A percentile compares a stretch with the other conserved stretches of the same genome.
Conservation (phyloP, 2,329 filamentous ascomycete genomes). For the Coniochaeta sp. region DNA sequence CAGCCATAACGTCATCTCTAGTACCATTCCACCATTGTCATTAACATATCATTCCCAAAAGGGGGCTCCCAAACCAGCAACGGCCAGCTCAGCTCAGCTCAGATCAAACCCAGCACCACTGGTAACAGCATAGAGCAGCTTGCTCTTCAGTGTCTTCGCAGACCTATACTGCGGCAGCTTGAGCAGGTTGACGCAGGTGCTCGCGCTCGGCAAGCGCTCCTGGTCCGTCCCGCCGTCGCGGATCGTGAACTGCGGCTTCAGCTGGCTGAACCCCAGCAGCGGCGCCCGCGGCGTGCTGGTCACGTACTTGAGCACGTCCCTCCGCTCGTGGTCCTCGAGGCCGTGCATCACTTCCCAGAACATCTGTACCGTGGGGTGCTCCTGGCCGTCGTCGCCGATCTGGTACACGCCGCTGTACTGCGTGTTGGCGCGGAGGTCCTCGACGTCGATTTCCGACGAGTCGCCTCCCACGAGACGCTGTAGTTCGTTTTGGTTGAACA, state of each 20-base stretch:
- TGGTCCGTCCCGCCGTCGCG: slow-evolving; percentile 73
- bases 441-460: slow-evolving; percentile 74
- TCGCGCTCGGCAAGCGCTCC: slow-evolving; percentile 78
- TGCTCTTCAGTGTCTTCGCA: slow-evolving; percentile 60
- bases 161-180: slow-evolving; percentile 80
- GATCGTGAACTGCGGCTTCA: slow-evolving; percentile 84
- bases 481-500: slow-evolving; percentile 96
- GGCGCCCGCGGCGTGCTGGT: slow-evolving; percentile 89
- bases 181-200: slow-evolving; percentile 90
- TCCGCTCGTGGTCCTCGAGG: slow-evolving; percentile 67
- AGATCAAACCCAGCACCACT: slow-evolving; percentile 90
- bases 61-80: not conserved
- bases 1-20: not conserved
- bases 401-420: slow-evolving; percentile 80
- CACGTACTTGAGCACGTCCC: slow-evolving; percentile 90
- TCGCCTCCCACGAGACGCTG: slow-evolving; percentile 91
- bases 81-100: slow-evolving; percentile 31
- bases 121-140: slow-evolving; percentile 82
- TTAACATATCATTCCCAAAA: not conserved
- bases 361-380: slow-evolving; percentile 76
- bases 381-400: slow-evolving; percentile 79
- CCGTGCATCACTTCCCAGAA: slow-evolving; percentile 87
- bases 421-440: slow-evolving; percentile 78
- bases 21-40: not conserved
- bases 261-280: slow-evolving; percentile 76